Percentiles rank a stretch among this genome's conserved stretches.
phyloP scores from a whole-genome alignment of 768 basidiomycete species.

The Naganishia randhawae region DNA sequence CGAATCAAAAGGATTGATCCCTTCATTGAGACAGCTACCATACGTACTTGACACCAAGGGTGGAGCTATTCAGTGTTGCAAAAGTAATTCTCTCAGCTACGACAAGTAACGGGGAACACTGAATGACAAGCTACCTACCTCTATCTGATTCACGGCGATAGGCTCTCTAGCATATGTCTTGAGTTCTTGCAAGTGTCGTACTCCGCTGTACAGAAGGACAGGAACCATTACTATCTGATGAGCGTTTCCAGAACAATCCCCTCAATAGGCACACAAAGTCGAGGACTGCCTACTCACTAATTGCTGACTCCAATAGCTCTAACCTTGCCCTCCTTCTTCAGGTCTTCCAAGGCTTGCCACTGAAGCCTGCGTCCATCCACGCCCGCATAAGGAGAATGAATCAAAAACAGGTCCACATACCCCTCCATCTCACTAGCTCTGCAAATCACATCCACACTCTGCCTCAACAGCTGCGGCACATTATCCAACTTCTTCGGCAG shows the following conservation, averaged over 20 bases:
- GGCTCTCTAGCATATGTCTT: conserved; percentile 35
- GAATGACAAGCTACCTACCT: too few relatives aligned
- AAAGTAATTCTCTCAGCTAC: too few relatives aligned
- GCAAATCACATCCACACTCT: conserved; percentile 40
- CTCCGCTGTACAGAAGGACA: conserved; percentile 31
- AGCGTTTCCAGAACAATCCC: not conserved
- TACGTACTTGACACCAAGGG: conserved; percentile 57
- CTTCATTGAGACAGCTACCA: not conserved
- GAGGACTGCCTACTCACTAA: conserved; percentile 41
- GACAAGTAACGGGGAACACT: too few relatives aligned
- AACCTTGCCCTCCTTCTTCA: conserved; percentile 38
- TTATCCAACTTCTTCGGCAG: conserved; percentile 2
- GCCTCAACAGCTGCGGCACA: conserved; percentile 25
- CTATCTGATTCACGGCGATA: conserved; percentile 41
- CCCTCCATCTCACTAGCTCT: conserved; percentile 24
- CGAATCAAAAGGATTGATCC: not conserved
- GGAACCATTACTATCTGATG: not conserved
- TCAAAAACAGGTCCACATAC: conserved; percentile 50
- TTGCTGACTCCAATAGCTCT: conserved; percentile 47
- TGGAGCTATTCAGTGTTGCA: too few relatives aligned
- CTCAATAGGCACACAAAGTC: too few relatives aligned
- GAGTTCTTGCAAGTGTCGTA: conserved; percentile 42
- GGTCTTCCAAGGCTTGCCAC: conserved; percentile 39
- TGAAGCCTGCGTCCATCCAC: conserved; percentile 43
- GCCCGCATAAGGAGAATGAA: conserved; percentile 51